A percentile compares a stretch with the other conserved stretches of the same genome.
These are phyloP conservation scores for Wickerhamiella lipophila DNA, from an alignment of 805 yeast genomes.

Conservation along the genomic window DNA sequence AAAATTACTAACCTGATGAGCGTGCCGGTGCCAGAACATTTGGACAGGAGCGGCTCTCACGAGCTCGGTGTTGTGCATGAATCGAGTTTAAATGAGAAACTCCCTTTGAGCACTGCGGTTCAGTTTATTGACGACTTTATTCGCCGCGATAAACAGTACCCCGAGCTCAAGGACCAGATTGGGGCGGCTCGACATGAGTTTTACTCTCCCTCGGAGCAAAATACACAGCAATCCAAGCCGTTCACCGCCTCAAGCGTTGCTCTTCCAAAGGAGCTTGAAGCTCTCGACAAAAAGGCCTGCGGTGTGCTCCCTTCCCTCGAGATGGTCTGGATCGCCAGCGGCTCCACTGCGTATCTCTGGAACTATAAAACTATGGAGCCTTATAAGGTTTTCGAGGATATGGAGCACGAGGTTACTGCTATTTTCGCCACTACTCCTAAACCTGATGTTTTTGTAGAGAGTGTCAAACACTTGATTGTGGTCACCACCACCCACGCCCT, in stretches of 20 bases:
- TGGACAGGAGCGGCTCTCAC: slow-evolving; percentile 5
- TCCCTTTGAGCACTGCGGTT: slow-evolving; percentile 19
- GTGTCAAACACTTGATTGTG: slow-evolving; percentile 58
- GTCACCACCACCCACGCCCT: slow-evolving; percentile 73
- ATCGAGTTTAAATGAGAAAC: slow-evolving; percentile 2
- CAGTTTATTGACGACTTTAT: slow-evolving; percentile 20
- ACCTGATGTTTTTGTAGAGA: slow-evolving; percentile 62
- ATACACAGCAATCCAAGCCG: slow-evolving; percentile 15
- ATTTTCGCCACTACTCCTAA: slow-evolving; percentile 75
- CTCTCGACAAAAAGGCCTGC: slow-evolving; percentile 34
- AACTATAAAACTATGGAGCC: slow-evolving; percentile 52
- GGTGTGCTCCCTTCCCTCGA: slow-evolving; percentile 73
- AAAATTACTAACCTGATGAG: slow-evolving; percentile 1
- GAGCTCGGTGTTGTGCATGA: slow-evolving; percentile 9
- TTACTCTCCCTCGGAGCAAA: slow-evolving; percentile 5
- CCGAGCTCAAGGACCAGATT: slow-evolving; percentile 19
- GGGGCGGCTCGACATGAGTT: slow-evolving; percentile 17
- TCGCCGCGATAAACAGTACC: slow-evolving; percentile 17
- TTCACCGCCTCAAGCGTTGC: slow-evolving; percentile 14
- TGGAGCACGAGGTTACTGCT: slow-evolving; percentile 61
- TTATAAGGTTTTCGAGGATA: slow-evolving; percentile 69
- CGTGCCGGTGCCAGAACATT: slow-evolving; percentile 2
- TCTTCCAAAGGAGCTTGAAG: slow-evolving; percentile 15
- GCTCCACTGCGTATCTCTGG: slow-evolving; percentile 76
- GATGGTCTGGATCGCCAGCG: slow-evolving; percentile 77